A percentile compares a stretch with the other conserved stretches of the same genome.
phyloP scores from a whole-genome alignment of 352 stramenopile genomes.

The Globisporangium heterothallicum region DNA sequence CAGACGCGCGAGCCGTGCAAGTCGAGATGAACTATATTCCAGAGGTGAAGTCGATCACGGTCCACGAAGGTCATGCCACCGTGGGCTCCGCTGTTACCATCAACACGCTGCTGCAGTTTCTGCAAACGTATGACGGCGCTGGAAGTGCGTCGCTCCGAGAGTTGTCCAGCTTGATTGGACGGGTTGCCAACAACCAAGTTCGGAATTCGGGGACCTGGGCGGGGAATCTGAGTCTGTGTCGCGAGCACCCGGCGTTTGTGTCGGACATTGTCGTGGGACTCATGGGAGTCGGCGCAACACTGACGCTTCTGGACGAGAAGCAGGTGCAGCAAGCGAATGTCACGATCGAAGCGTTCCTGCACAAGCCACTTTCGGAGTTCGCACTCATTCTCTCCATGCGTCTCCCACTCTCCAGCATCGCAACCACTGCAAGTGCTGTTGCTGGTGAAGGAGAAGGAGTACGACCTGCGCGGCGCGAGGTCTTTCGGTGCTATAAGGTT shows the following conservation, averaged over 20 bases:
- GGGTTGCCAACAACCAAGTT: slow-evolving; percentile 61
- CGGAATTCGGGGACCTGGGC: slow-evolving; percentile 24
- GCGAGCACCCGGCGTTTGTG: slow-evolving; percentile 37
- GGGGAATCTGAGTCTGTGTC: slow-evolving; percentile 27
- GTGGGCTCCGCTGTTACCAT: slow-evolving; percentile 66
- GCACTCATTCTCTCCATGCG: slow-evolving; percentile 26
- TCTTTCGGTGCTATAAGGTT: slow-evolving; percentile 45
- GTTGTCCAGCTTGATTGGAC: slow-evolving; percentile 30
- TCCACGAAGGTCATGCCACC: slow-evolving; percentile 20
- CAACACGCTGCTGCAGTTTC: slow-evolving; percentile 61
- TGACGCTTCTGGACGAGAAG: slow-evolving; percentile 67
- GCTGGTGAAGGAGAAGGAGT: neutral
- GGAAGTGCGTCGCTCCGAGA: slow-evolving; percentile 47
- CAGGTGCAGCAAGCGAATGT: slow-evolving; percentile 26
- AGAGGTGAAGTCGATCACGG: slow-evolving; percentile 24
- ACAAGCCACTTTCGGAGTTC: slow-evolving; percentile 16
- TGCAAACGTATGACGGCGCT: slow-evolving; percentile 65
- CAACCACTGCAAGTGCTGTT: slow-evolving; percentile 5
- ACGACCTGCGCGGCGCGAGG: neutral
- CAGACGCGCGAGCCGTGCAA: slow-evolving; percentile 32
- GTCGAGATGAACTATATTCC: slow-evolving; percentile 41
- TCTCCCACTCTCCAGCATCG: slow-evolving; percentile 33
- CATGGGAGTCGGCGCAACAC: slow-evolving; percentile 52
- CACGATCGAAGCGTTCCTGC: slow-evolving; percentile 20
- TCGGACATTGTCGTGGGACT: slow-evolving; percentile 64